Evolutionary conservation across 345 rosid species (phyloP), one percentile per base, ranked within the genome.

Genomic region (Cardamine resedifolia): DNA sequence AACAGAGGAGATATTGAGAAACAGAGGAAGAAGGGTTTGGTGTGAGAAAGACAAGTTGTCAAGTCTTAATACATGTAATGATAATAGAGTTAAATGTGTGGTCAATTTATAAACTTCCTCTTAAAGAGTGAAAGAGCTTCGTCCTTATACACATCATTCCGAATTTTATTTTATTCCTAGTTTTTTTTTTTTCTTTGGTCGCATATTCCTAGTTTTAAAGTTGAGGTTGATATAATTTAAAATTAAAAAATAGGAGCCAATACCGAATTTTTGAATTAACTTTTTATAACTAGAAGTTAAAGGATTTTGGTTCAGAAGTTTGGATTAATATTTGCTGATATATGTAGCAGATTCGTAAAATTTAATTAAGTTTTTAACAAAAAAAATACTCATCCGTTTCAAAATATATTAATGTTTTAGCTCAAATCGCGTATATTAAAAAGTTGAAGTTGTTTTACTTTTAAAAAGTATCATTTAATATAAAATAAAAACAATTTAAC

Each of bases 61-160:
- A 66, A 58, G 72, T 65, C 44, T 58, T 38, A 57, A 10, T 72
- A 66, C 41, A 43, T 28, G 67, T 58, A 31, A 50, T 73, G 65
- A 66, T 58, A 60, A 48, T 36, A 47, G 59, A 78, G 48, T 56
- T 16, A 62, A 62, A 83, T 50, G 67, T 68, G 39, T 58, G 60
- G 83, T 71, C 80, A 69, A 74, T 84, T 78, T 81, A 78, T 82
- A 81, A 77, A 80, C 75, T 68, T 31, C 47, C 50, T 51, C 53
- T 69, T 72, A 56, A 39, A 39, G 75, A 61, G 31, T 61, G 43
- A 71, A 58, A 61, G 31, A 16, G 66, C 77, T 73, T 73, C 49
- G 6, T 65, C 39, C 30, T 58, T 65, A 52, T 66, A 66, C 70
- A 55, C 70, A 55, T 64, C 64, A 63, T 64, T 62, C 16, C 11